Base-by-base conservation (phyloP, 2,329 filamentous ascomycete genomes). In the Chaetomium sp. region DNA sequence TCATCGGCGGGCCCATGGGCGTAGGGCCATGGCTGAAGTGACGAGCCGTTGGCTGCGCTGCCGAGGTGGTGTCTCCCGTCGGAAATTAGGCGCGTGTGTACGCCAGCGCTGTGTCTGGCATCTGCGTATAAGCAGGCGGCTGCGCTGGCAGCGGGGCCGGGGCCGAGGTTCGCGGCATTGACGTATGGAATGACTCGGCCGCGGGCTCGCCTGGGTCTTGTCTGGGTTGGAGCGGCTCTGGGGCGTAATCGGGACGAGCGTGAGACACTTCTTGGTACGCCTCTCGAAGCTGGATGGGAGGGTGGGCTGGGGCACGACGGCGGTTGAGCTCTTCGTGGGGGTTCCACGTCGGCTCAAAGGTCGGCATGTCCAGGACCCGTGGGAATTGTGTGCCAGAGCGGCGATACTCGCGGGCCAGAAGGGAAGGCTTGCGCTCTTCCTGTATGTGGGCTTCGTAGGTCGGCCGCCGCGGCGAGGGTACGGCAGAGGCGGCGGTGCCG, bases 351-450 rank as follows among this genome's bases (percentile, higher is more conserved):
- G 36, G 40, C 6, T 47, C 47, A 7, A 57, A 57, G 7, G 51
- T 54, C 32, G 55, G 55, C 55, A 53, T 47, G 5, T 53, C 46
- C 6, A 48, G 50, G 3, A 57, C 34, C 11, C 41, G 47, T 12
- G 55, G 55, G 19, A 54, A 51, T 4, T 43, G 42, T 7, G 51
- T 49, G 35, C 40, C 32, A 9, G 32, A n/a, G 40, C 38, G 38
- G 10, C 32, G 19, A 34, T 43, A 51, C 11, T 14, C 11, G 12
- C 27, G 9, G 4, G 8, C 19, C 19, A 27, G 19, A 27, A 27
- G 19, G 19, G 19, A 27, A 27, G 19, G 19, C 19, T 27, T 27
- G 19, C 19, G 19, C 19, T 27, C 4, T 11, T 43, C 33, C 14
- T 43, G 33, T 32, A 42, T 51, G 49, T 14, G n/a, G 3, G 12